Conservation (phyloP, 257 asterid species). For the Parsonsia alboflavescens region DNA sequence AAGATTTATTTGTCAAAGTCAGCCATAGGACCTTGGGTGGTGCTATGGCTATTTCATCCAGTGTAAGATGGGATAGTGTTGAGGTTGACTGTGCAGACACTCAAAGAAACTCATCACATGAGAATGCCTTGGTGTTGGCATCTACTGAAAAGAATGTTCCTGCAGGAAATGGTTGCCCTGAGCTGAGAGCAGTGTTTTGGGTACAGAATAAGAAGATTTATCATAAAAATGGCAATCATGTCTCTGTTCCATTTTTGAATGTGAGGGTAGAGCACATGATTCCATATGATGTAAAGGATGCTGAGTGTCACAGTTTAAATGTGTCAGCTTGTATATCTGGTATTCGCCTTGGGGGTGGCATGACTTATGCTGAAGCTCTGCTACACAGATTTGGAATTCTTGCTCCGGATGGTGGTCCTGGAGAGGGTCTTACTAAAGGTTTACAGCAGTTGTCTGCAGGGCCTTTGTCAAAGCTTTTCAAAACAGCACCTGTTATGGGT, state of each 20-base stretch:
- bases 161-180: slow-evolving; percentile 38
- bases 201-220: slow-evolving; percentile 54
- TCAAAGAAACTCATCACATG: slow-evolving; percentile 33
- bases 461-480: slow-evolving; percentile 78
- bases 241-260: slow-evolving; percentile 61
- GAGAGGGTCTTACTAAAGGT: slow-evolving; percentile 83
- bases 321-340: slow-evolving; percentile 85
- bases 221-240: slow-evolving; percentile 31
- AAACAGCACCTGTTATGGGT: slow-evolving; percentile 57
- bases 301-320: slow-evolving; percentile 72
- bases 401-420: slow-evolving; percentile 98
- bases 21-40: slow-evolving; percentile 91
- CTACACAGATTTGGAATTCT: slow-evolving; percentile 95
- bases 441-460: slow-evolving; percentile 77
- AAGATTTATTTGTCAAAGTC: slow-evolving; percentile 60
- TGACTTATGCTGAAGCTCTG: slow-evolving; percentile 83
- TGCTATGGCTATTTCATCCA: slow-evolving; percentile 84
- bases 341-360: slow-evolving; percentile 95
- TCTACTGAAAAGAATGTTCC: slow-evolving; percentile 19
- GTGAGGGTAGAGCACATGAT: slow-evolving; percentile 66
- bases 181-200: slow-evolving; percentile 85
- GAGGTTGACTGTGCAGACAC: slow-evolving; percentile 78
- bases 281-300: slow-evolving; percentile 76
- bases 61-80: slow-evolving; percentile 77
- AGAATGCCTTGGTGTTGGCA: slow-evolving; percentile 29